phyloP scores from a whole-genome alignment of 495 filamentous ascomycete species.

The Aspergillus kassunensis region DNA sequence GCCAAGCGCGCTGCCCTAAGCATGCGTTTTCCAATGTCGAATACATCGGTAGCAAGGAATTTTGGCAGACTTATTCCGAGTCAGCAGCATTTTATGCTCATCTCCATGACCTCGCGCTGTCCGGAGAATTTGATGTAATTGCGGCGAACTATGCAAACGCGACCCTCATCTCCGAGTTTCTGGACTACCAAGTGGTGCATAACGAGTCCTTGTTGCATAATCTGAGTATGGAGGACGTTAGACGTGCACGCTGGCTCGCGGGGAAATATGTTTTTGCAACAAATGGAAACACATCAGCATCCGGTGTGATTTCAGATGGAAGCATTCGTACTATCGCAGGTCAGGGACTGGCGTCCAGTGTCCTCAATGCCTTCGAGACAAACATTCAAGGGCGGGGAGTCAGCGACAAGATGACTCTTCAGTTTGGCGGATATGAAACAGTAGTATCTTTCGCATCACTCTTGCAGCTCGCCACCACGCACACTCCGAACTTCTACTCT shows the following conservation, averaged over 20 bases:
- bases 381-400: constrained; percentile 42
- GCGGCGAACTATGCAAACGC: constrained; percentile 54
- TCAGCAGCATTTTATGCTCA: constrained; percentile 49
- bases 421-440: constrained; percentile 68
- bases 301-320: constrained; percentile 37
- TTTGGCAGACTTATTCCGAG: constrained; percentile 28
- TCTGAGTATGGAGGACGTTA: constrained; percentile 47
- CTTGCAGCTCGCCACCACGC: constrained; percentile 47
- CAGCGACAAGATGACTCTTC: constrained; percentile 53
- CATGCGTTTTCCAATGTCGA: constrained; percentile 33
- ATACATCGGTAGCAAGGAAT: constrained; percentile 39
- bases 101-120: constrained; percentile 38
- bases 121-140: constrained; percentile 28
- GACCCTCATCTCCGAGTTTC: constrained; percentile 62
- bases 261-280: constrained; percentile 62
- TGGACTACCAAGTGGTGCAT: constrained; percentile 71
- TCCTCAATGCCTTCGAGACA: constrained; percentile 50
- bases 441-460: constrained; percentile 75
- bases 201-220: constrained; percentile 59
- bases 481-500: constrained; percentile 60
- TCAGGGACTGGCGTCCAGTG: constrained; percentile 60
- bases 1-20: constrained; percentile 50
- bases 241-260: constrained; percentile 59
- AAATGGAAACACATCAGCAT: constrained; percentile 54
- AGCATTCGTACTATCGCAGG: constrained; percentile 61